Evolutionary conservation across 345 rosid species (phyloP), one percentile per base, ranked within the genome.

Genomic region (Geranium rotundifolium): DNA sequence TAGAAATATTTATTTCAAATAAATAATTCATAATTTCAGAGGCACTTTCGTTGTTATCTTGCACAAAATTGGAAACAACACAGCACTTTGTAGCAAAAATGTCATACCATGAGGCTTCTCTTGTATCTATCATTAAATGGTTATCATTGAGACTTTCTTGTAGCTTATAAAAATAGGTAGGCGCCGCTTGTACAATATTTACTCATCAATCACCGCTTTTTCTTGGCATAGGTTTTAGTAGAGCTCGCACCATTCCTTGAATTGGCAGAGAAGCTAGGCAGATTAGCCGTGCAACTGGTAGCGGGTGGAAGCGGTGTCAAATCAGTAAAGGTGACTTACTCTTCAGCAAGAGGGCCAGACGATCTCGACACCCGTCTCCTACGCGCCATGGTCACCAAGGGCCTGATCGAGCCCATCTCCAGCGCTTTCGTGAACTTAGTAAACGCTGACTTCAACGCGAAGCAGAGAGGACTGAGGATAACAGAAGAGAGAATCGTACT

Each of bases 291-390:
- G 56, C 93, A 86, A 63, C 72, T 86, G 56, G 88, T 89, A 63
- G 81, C 84, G 0, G 87, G 96, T 20, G 96, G 88, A 70, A 89
- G 83, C 39, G 85, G 96, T 54, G 74, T 86, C 57, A 74, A 81
- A 60, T 68, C 77, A 5, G 83, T 82, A 54, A 82, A 77, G 72
- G 77, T 82, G 66, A 67, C 78, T 19, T 85, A 82, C 55, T 82
- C 77, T 65, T 82, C 92, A 14, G 80, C 88, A 12, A 76, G 92
- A 82, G 74, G 72, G 54, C 88, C 85, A 20, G 87, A 84, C 64
- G 88, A 85, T 72, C 85, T 86, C 1, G 96, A 88, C 82, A 86
- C 96, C 1, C 72, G 84, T 64, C 76, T 84, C 41, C 90, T 86
- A 37, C 82, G 80, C 18, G 92, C 93, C 14, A 89, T 84, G 90